Percentiles rank a stretch among this genome's conserved stretches.
Evolutionary conservation across 306 rosid genomes (phyloP).

Genomic region (Corylus americana): DNA sequence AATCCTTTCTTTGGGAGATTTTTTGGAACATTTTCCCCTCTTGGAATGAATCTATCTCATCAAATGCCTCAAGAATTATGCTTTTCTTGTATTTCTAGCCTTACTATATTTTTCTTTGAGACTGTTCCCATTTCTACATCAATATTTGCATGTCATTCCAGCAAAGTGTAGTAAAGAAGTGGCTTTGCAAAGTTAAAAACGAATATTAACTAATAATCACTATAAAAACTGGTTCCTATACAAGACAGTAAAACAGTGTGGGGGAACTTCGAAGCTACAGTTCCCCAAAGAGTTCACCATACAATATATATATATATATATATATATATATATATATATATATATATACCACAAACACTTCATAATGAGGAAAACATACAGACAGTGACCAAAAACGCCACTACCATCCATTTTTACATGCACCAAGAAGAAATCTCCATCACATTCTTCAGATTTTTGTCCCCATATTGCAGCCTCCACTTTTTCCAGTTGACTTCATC

Average conservation of each 20-base stretch:
- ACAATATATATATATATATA: too few species aligned
- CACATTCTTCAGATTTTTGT: conserved; percentile 12
- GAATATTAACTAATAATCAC: not conserved
- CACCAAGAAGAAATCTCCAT: conserved; percentile 1
- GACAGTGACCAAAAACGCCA: not conserved
- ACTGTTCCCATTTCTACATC: too few species aligned
- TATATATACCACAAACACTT: conserved; percentile 6
- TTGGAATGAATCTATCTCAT: too few species aligned
- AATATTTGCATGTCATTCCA: not conserved
- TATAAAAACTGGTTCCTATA: not conserved
- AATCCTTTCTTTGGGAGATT: too few species aligned
- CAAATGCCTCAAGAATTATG: too few species aligned
- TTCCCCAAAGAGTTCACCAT: not conserved
- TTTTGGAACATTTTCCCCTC: too few species aligned
- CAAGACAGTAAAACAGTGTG: not conserved
- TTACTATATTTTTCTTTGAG: too few species aligned
- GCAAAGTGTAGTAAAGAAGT: not conserved
- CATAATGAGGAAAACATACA: not conserved
- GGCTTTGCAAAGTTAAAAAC: not conserved
- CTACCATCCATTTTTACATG: conserved; percentile 9
- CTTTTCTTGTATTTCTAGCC: too few species aligned
- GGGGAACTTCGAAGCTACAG: not conserved
- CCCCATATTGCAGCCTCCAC: not conserved
- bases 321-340: too few species aligned
- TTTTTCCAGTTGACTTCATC: conserved; percentile 5